Conservation (phyloP, 768 basidiomycete genomes). For the Lactarius trivialis region DNA sequence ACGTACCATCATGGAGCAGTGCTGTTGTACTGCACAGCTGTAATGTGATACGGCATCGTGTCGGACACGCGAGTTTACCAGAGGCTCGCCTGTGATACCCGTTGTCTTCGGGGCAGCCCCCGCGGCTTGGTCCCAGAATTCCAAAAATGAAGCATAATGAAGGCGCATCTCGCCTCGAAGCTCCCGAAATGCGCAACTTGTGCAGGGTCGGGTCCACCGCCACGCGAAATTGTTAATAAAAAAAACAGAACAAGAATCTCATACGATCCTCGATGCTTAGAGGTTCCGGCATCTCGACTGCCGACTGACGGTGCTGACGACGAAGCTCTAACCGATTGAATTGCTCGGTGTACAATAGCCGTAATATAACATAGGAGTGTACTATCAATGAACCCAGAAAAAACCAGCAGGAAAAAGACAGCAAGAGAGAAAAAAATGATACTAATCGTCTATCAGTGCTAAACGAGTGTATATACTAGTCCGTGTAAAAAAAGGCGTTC, state of each 20-base stretch:
- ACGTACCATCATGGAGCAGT: too few relatives aligned
- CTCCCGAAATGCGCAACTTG: background rate
- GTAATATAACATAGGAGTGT: background rate
- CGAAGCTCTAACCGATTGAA: background rate
- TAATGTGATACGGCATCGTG: background rate
- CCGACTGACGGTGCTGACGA: background rate
- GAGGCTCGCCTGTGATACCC: background rate
- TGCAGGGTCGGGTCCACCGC: background rate
- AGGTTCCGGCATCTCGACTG: background rate
- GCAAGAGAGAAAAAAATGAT: background rate
- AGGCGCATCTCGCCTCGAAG: background rate
- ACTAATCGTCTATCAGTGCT: background rate
- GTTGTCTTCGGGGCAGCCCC: background rate
- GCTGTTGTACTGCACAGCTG: background rate
- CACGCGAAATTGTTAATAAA: too few relatives aligned
- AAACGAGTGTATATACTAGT: background rate
- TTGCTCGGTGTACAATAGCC: background rate
- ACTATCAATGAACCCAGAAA: background rate
- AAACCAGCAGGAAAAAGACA: background rate
- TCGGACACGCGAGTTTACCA: background rate
- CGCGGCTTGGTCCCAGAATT: background rate
- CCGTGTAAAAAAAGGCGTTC: background rate
- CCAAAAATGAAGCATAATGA: background rate
- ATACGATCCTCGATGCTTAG: too few relatives aligned
- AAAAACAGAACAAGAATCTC: background rate